Percentiles rank a stretch among this genome's conserved stretches.
phyloP scores from a whole-genome alignment of 2,329 filamentous ascomycete species.

The Pestalotiopsis sp. region DNA sequence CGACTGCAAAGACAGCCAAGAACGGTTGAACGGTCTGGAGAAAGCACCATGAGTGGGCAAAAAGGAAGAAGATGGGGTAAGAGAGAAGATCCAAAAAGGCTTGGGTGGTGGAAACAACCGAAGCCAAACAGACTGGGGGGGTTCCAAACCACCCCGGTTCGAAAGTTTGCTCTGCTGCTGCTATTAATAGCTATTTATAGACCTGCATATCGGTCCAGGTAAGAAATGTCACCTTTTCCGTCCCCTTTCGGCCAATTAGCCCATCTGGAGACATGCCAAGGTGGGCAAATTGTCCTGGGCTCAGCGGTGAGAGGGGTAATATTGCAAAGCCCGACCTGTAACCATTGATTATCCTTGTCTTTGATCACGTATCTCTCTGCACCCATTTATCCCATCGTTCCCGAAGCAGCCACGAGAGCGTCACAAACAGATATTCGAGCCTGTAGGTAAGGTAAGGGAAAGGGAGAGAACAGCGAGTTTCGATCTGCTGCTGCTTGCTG shows the following conservation, averaged over 20 bases:
- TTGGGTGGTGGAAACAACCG: not conserved
- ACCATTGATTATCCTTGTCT: not conserved
- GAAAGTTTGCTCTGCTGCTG: slow-evolving; percentile 20
- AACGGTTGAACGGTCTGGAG: not conserved
- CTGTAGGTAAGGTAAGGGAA: too few relatives aligned
- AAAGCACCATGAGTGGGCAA: not conserved
- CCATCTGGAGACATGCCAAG: not conserved
- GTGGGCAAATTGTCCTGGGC: slow-evolving; percentile 8
- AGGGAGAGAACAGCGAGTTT: too few relatives aligned
- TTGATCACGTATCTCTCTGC: not conserved
- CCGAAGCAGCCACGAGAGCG: too few relatives aligned
- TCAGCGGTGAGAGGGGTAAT: not conserved
- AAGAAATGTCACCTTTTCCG: not conserved
- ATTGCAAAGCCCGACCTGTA: not conserved
- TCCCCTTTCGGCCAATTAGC: slow-evolving; percentile 6
- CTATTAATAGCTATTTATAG: slow-evolving; percentile 39
- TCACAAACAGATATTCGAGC: too few relatives aligned
- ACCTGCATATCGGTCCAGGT: not conserved
- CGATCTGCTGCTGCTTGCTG: too few relatives aligned
- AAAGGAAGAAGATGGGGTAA: not conserved
- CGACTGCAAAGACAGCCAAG: not conserved
- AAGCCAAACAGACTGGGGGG: not conserved
- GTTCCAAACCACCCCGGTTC: not conserved
- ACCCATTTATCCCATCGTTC: not conserved
- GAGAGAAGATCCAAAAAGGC: not conserved